Evolutionary conservation across 1,284 basidiomycete species (phyloP), one percentile per base, ranked within the genome.

Genomic region (Laetiporus sulphureus): DNA sequence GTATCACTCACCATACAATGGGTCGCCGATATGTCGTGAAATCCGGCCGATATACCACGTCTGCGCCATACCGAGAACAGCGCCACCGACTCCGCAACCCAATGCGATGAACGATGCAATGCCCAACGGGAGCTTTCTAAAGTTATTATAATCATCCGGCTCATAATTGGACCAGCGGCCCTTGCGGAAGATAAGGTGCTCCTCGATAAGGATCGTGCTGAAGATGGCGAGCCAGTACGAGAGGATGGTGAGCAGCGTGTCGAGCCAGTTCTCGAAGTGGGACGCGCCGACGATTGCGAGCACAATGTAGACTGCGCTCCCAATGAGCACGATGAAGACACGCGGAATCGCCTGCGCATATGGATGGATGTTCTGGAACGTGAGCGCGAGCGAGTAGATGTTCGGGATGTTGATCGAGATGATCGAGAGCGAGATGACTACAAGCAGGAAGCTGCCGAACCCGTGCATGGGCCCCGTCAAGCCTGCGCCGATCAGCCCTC

Each of bases 161-260:
- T 58, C 54, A 49, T 63, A 64, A 30, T 56, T 58, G 15, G 31
- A n/a, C 50, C 56, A 65, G 11, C 47, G 46, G 18, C 56, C 58
- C 18, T 47, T 44, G 24, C 64, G 56, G 58, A 65, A 65, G 44
- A 67, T 56, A 42, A 56, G 51, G 50, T 66, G 63, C 48, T 67
- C 64, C 39, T 59, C 53, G 29, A 61, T 29, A 15, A 66, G 44
- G 33, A 66, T 58, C 12, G 47, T 49, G 13, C 47, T 46, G 53
- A 60, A 66, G 44, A 64, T 60, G n/a, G 57, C 58, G 46, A 63
- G 56, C 62, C 61, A 63, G 49, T 64, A 62, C 31, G 47, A 48
- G 19, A 60, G 50, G 34, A 59, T 45, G 16, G 60, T 52, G 34
- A 64, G 53, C 18, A 64, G 53, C 18, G 53, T 58, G 47, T 63